Evolutionary conservation across 768 basidiomycete species (phyloP), one percentile per base, ranked within the genome.

Genomic region (Boletus rubropictus): DNA sequence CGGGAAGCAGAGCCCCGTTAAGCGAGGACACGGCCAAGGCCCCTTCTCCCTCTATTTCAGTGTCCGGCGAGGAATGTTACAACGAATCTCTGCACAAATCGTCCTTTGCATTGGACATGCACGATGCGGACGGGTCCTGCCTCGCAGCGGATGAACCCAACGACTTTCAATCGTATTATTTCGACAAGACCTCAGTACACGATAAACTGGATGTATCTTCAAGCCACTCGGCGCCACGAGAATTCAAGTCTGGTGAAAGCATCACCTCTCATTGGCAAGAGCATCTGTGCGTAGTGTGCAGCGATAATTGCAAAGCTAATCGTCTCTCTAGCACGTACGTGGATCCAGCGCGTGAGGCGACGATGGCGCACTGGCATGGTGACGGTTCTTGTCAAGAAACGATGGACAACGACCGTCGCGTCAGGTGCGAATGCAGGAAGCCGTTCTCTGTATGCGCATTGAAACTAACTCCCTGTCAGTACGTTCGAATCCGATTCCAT

Each of bases 361-460:
- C 9, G 10, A n/a, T 12, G 1, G 12, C 38, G 12, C n/a, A 3
- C 25, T 33, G 14, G 3, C 14, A 44, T 18, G 5, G 2, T 8
- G 1, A 20, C 6, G 7, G 20, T 38, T 34, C 24, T 33, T 12
- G 25, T 27, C 35, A 38, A 36, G 45, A 28, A 47, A 34, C 17
- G 12, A 29, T 3, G 8, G 33, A 29, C 6, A 11, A 27, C 6
- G 12, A 21, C 7, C 4, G 21, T 7, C 22, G 7, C 17, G 18
- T 8, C 34, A 46, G 38, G 53, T 55, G 24, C 24, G 43, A 36
- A 39, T 25, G 18, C 24, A 20, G n/a, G 7, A 17, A 49, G 9
- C 12, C n/a, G 7, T 39, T n/a, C n/a, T n/a, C n/a, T 25, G n/a
- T 29, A n/a, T 2, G 12, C 14, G 5, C 18, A 3, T 18, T 14